phyloP scores from a whole-genome alignment of 306 rosid genomes.

The Rubus parviflorus region DNA sequence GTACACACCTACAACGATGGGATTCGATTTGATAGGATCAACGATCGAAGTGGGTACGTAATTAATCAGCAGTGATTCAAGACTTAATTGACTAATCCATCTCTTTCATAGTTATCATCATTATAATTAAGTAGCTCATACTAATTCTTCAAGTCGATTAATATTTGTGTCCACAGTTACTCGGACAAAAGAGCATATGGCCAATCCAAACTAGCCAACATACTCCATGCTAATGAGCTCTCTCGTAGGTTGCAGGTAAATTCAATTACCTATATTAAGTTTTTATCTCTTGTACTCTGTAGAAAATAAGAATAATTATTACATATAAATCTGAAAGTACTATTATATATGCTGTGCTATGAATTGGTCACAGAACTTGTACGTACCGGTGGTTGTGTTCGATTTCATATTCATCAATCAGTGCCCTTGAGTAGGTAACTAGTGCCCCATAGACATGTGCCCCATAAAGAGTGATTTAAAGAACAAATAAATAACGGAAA shows the following conservation, averaged over 20 bases:
- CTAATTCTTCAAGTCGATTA: neutral
- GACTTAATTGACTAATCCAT: neutral
- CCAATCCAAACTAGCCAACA: slow-evolving; percentile 86
- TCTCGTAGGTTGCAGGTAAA: slow-evolving; percentile 72
- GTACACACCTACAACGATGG: slow-evolving; percentile 57
- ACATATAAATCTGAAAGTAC: neutral
- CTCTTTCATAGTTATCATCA: neutral
- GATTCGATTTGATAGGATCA: slow-evolving; percentile 63
- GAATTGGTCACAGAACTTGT: neutral
- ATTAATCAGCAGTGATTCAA: slow-evolving; percentile 5
- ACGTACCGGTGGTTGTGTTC: neutral
- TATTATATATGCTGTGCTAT: neutral
- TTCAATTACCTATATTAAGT: neutral
- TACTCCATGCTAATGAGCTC: slow-evolving; percentile 75
- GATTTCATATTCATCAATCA: neutral
- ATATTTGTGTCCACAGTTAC: slow-evolving; percentile 44
- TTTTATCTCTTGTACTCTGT: neutral
- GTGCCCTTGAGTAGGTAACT: neutral
- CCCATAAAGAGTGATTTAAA: neutral
- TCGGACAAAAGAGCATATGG: slow-evolving; percentile 87
- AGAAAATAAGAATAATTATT: neutral
- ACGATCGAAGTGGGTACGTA: slow-evolving; percentile 53
- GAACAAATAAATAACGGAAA: neutral
- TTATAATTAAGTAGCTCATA: neutral
- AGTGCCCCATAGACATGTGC: neutral